Conservation (phyloP, 108 stramenopile genomes). For the Cyclotella cryptica region DNA sequence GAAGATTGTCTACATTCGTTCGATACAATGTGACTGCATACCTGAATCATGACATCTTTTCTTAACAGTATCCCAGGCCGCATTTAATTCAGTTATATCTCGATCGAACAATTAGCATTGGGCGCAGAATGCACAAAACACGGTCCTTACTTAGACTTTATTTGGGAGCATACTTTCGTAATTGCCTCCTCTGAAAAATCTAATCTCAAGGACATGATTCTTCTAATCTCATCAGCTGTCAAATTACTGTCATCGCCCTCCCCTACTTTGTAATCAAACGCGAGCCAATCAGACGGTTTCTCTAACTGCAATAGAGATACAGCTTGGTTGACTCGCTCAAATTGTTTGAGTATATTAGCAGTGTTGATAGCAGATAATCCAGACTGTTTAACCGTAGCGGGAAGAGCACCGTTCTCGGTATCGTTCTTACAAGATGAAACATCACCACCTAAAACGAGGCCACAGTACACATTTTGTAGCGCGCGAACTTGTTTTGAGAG, state of each 20-base stretch:
- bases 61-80: slow-evolving; percentile 93
- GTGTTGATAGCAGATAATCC: slow-evolving; percentile 32
- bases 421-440: not conserved
- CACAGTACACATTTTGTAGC: slow-evolving; percentile 63
- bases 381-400: slow-evolving; percentile 2
- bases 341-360: slow-evolving; percentile 58
- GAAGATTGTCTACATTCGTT: too few relatives aligned
- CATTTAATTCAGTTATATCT: slow-evolving; percentile 93
- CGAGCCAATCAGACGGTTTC: slow-evolving; percentile 81
- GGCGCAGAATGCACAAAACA: not conserved
- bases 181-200: slow-evolving; percentile 72
- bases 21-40: too few relatives aligned
- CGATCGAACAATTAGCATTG: slow-evolving; percentile 19
- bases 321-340: slow-evolving; percentile 75
- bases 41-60: too few relatives aligned
- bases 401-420: not conserved
- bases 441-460: slow-evolving; percentile 32
- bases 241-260: slow-evolving; percentile 49
- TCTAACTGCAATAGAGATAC: slow-evolving; percentile 80
- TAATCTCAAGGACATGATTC: slow-evolving; percentile 64
- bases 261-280: slow-evolving; percentile 45
- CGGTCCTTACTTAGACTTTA: slow-evolving; percentile 1
- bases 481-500: slow-evolving; percentile 85
- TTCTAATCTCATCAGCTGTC: slow-evolving; percentile 63
- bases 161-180: slow-evolving; percentile 44